phyloP scores from a whole-genome alignment of 2,329 filamentous ascomycete species.

The Cladophialophora yegresii region DNA sequence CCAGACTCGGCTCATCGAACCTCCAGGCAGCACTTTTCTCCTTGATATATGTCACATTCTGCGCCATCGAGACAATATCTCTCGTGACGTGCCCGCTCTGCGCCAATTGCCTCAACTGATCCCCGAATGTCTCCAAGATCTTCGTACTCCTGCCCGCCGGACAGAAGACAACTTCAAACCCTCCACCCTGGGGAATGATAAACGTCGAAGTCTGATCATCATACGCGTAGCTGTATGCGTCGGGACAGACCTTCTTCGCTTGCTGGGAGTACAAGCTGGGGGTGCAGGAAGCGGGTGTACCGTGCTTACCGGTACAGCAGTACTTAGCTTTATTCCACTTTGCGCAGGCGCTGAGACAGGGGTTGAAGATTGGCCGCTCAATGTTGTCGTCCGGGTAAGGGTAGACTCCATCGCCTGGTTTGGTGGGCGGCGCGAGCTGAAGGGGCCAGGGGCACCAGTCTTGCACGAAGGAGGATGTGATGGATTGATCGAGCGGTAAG shows the following conservation, averaged over 20 bases:
- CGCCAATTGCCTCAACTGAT: constrained; percentile 34
- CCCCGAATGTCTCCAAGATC: constrained; percentile 37
- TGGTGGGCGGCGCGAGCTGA: constrained; percentile 66
- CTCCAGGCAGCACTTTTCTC: constrained; percentile 18
- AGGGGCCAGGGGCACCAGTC: constrained; percentile 81
- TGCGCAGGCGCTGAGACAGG: constrained; percentile 75
- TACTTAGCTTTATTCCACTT: constrained; percentile 67
- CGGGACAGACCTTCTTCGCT: constrained; percentile 76
- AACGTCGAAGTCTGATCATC: constrained; percentile 61
- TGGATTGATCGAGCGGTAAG: constrained; percentile 64
- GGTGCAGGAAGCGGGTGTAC: constrained; percentile 63
- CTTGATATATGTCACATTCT: constrained; percentile 29
- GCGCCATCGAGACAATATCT: constrained; percentile 31
- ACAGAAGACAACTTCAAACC: constrained; percentile 78
- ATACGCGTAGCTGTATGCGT: constrained; percentile 77
- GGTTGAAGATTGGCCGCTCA: constrained; percentile 69
- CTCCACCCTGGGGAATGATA: constrained; percentile 64
- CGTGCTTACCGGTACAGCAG: constrained; percentile 73
- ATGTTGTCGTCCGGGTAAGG: constrained; percentile 78
- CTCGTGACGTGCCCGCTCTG: constrained; percentile 33
- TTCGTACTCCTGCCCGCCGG: constrained; percentile 51
- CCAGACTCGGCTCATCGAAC: constrained; percentile 8
- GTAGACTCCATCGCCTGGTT: constrained; percentile 74
- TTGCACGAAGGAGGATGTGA: constrained; percentile 60
- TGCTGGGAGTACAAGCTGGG: constrained; percentile 68